A percentile compares a stretch with the other conserved stretches of the same genome.
phyloP scores from a whole-genome alignment of 768 basidiomycete species.

The Lactarius hengduanensis region DNA sequence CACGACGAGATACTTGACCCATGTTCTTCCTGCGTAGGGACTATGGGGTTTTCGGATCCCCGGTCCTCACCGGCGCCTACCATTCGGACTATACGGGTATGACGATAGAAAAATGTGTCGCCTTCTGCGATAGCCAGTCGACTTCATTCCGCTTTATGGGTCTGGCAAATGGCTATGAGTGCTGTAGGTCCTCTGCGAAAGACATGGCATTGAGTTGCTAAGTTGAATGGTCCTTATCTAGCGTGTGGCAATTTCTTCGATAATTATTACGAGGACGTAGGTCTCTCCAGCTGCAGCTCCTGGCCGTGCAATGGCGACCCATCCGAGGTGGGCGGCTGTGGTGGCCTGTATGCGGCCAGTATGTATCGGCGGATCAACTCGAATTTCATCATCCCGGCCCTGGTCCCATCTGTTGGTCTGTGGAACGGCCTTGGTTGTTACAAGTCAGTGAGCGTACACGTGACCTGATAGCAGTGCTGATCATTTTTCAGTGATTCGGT shows the following conservation, averaged over 20 bases:
- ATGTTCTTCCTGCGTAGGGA: neutral
- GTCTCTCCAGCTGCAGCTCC: constrained; percentile 49
- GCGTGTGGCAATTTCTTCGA: constrained; percentile 34
- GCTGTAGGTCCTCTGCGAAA: constrained; percentile 41
- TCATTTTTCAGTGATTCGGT: constrained; percentile 35
- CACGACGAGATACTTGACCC: too few relatives aligned
- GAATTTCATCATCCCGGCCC: constrained; percentile 46
- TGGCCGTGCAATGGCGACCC: constrained; percentile 55
- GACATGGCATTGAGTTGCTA: neutral
- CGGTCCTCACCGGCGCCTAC: constrained; percentile 49
- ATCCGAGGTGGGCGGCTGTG: constrained; percentile 57
- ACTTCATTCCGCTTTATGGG: constrained; percentile 59
- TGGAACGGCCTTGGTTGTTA: constrained; percentile 73
- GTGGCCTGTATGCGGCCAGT: constrained; percentile 36
- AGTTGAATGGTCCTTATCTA: neutral
- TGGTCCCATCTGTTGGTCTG: constrained; percentile 52
- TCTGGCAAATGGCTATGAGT: constrained; percentile 60
- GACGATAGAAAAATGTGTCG: constrained; percentile 54
- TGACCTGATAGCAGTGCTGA: neutral
- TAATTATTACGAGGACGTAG: constrained; percentile 47
- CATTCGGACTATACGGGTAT: constrained; percentile 49
- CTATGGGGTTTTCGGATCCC: neutral
- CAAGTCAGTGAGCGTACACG: constrained; percentile 43
- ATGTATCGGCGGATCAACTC: constrained; percentile 57
- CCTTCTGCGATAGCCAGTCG: constrained; percentile 41